Evolutionary conservation across 2,329 filamentous ascomycete genomes (phyloP), one percentile per base, ranked within the genome.

Genomic region (Dryadomyces sulphureus): DNA sequence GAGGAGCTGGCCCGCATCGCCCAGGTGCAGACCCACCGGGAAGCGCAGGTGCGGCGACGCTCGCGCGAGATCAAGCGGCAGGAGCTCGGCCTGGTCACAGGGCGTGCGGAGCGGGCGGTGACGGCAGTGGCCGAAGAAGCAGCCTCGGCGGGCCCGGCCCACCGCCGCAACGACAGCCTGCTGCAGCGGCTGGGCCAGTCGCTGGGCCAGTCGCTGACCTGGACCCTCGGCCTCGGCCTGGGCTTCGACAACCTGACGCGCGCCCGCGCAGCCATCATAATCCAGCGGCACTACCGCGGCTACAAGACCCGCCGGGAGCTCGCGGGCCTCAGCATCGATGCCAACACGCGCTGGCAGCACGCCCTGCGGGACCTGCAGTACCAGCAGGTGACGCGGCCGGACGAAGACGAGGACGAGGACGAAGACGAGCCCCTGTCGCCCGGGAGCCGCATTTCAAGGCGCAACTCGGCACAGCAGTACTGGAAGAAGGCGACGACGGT

Each of bases 401-500:
- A n/a, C n/a, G n/a, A n/a, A n/a, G n/a, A 7, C 5, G 27, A 19
- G 7, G 8, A 14, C 19, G 54, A 47, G 16, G 25, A 50, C 14
- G 55, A 27, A 7, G 8, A 25, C 4, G 27, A 12, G 12, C 32
- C 40, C 2, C 30, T 25, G 3, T 3, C 41, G 19, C 21, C 30
- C n/a, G 16, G 12, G 22, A n/a, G n/a, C n/a, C n/a, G n/a, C n/a
- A 7, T 21, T 7, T n/a, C 34, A 12, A 7, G 27, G 16, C 27
- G 27, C 27, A 14, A 14, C 34, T 36, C 17, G 3, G 82, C 83
- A 14, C 71, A 75, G 36, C 67, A 74, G 47, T 82, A 86, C 48
- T 94, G 88, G 88, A 79, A 78, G 55, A 84, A 83, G 52, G 78
- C 75, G 0, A 77, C 80, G 17, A 68, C 74, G 17, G 80, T 92